phyloP scores from a whole-genome alignment of 495 filamentous ascomycete genomes.

The Hypomontagnella monticulosa region DNA sequence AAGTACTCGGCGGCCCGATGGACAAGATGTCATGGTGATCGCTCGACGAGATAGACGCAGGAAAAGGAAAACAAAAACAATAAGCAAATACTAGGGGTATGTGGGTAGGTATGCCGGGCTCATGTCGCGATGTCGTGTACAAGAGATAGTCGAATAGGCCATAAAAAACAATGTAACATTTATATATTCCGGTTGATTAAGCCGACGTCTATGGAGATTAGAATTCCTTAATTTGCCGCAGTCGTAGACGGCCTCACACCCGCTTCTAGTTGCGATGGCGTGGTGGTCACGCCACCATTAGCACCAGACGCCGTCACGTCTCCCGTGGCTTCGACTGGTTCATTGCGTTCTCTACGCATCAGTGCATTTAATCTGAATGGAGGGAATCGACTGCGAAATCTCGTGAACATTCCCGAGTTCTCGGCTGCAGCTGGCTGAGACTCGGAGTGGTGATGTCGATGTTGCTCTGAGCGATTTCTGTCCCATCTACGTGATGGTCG shows the following conservation, averaged over 20 bases:
- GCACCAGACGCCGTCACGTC: conserved; percentile 32
- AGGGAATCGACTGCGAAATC: conserved; percentile 42
- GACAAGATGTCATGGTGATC: background rate
- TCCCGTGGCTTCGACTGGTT: conserved; percentile 15
- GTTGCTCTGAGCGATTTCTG: conserved; percentile 26
- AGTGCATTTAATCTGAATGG: conserved; percentile 37
- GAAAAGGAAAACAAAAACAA: conserved; percentile 2
- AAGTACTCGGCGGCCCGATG: background rate
- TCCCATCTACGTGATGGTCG: conserved; percentile 34
- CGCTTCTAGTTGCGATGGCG: conserved; percentile 54
- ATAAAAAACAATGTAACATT: conserved; percentile 26
- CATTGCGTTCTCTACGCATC: conserved; percentile 43
- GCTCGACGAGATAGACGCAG: background rate
- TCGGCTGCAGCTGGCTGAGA: conserved; percentile 23
- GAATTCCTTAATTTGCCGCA: conserved; percentile 37
- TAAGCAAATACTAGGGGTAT: conserved; percentile 18
- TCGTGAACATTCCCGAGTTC: conserved; percentile 31
- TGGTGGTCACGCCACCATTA: conserved; percentile 37
- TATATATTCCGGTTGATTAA: conserved; percentile 41
- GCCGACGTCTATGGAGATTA: conserved; percentile 39
- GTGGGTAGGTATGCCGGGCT: conserved; percentile 6
- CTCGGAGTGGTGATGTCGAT: conserved; percentile 11
- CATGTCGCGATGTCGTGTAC: conserved; percentile 31
- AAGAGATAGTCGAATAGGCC: conserved; percentile 21
- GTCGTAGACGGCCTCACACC: conserved; percentile 44